Conservation (phyloP, 176 grass and related monocot genomes). For the Zea luxurians region DNA sequence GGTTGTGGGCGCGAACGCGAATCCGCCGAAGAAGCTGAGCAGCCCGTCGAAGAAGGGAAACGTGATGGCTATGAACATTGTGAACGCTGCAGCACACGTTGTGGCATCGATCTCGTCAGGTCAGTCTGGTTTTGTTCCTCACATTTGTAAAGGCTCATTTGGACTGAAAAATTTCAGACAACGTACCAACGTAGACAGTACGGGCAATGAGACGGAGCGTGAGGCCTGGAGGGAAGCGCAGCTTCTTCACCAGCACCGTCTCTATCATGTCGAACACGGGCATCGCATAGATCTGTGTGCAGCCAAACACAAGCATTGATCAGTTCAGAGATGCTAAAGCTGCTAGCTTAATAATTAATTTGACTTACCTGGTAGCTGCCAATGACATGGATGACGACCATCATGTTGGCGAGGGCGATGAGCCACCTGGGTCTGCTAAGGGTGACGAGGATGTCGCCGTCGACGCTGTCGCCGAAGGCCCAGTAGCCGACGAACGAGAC, state of each 20-base stretch:
- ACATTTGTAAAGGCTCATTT: neutral
- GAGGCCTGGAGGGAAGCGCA: constrained; percentile 56
- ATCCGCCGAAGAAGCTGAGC: constrained; percentile 90
- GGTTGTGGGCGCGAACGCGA: constrained; percentile 81
- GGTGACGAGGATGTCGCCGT: constrained; percentile 60
- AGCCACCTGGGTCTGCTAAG: constrained; percentile 66
- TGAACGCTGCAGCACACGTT: constrained; percentile 56
- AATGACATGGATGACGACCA: constrained; percentile 93
- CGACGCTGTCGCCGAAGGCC: constrained; percentile 51
- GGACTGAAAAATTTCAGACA: neutral
- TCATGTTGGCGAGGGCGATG: constrained; percentile 83
- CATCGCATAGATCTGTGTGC: constrained; percentile 75
- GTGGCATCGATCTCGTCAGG: constrained; percentile 11
- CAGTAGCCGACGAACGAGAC: constrained; percentile 78
- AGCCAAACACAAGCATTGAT: neutral
- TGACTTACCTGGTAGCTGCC: constrained; percentile 35
- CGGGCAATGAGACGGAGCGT: constrained; percentile 68
- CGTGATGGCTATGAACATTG: constrained; percentile 86
- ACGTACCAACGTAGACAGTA: constrained; percentile 69
- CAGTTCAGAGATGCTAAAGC: constrained; percentile 27
- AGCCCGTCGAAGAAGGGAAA: constrained; percentile 78
- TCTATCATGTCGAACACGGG: constrained; percentile 99
- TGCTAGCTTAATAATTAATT: neutral
- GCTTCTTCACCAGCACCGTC: constrained; percentile 81
- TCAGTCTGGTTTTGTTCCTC: neutral